Evolutionary conservation across 441 rosid species (phyloP).

Genomic region (Rhodomyrtus psidioides): DNA sequence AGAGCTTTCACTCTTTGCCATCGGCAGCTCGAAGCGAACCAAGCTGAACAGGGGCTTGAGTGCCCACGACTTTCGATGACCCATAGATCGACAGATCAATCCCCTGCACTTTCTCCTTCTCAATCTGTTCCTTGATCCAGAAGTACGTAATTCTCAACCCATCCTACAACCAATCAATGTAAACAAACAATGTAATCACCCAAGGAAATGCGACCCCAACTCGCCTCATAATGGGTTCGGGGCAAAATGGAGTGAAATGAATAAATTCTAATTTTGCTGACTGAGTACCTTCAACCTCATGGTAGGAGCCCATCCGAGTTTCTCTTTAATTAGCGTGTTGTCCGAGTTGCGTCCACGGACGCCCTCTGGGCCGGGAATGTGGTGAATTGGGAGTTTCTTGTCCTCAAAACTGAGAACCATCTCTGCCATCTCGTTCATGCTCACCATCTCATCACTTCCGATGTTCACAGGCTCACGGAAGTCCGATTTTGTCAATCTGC

Average conservation of each 20-base stretch:
- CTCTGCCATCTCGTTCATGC: constrained; percentile 99
- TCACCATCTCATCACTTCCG: constrained; percentile 98
- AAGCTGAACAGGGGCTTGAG: constrained; percentile 94
- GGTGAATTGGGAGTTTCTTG: constrained; percentile 79
- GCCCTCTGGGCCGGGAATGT: constrained; percentile 98
- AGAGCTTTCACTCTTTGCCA: constrained; percentile 66
- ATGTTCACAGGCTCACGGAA: constrained; percentile 97
- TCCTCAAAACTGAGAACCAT: constrained; percentile 89
- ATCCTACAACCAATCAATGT: constrained; percentile 41
- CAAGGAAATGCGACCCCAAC: background rate
- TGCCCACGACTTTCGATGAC: constrained; percentile 93
- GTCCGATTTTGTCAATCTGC: constrained; percentile 89
- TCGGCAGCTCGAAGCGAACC: constrained; percentile 93
- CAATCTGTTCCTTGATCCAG: constrained; percentile 96
- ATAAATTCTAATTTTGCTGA: no score
- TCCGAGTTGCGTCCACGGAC: constrained; percentile 98
- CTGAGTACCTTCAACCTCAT: constrained; percentile 80
- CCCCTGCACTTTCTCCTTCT: constrained; percentile 83
- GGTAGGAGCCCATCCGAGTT: constrained; percentile 97
- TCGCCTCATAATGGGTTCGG: background rate
- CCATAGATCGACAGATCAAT: constrained; percentile 66
- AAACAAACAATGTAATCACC: background rate
- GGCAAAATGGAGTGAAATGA: background rate
- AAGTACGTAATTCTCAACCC: constrained; percentile 89
- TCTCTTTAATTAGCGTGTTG: constrained; percentile 87